Evolutionary conservation across 1,139 yeast species (phyloP).

Genomic region (Pneumocystis oryctolagi): DNA sequence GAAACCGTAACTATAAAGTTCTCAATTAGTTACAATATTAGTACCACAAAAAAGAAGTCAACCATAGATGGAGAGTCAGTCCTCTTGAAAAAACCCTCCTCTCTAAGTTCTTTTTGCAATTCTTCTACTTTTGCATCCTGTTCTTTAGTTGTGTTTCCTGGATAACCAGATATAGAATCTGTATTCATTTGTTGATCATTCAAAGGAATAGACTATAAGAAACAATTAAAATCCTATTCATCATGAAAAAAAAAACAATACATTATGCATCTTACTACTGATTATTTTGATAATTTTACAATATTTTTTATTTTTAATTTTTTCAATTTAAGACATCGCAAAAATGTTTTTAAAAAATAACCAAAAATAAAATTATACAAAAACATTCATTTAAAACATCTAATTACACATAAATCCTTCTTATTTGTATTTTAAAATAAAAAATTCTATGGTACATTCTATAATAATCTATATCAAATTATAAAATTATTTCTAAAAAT

Average conservation of each 20-base stretch:
- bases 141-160: slow-evolving; percentile 60
- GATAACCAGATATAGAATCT: slow-evolving; percentile 57
- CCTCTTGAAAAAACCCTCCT: slow-evolving; percentile 55
- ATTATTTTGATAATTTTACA: not conserved
- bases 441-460: no score
- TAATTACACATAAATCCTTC: not conserved
- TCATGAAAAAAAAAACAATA: not conserved
- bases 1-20: slow-evolving; percentile 47
- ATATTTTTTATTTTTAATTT: not conserved
- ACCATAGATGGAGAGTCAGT: slow-evolving; percentile 74
- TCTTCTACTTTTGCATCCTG: slow-evolving; percentile 48
- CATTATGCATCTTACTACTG: not conserved
- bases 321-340: not conserved
- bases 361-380: not conserved
- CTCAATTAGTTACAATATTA: not conserved
- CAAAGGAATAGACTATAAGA: not conserved
- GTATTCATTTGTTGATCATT: slow-evolving; percentile 51
- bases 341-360: not conserved
- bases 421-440: no score
- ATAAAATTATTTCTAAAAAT: no score
- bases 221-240: not conserved
- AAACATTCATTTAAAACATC: not conserved
- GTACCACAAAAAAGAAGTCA: slow-evolving; percentile 7
- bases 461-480: no score
- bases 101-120: slow-evolving; percentile 43